Base-by-base conservation (phyloP, 208 protist genomes). In the Trypanosoma lewisi region DNA sequence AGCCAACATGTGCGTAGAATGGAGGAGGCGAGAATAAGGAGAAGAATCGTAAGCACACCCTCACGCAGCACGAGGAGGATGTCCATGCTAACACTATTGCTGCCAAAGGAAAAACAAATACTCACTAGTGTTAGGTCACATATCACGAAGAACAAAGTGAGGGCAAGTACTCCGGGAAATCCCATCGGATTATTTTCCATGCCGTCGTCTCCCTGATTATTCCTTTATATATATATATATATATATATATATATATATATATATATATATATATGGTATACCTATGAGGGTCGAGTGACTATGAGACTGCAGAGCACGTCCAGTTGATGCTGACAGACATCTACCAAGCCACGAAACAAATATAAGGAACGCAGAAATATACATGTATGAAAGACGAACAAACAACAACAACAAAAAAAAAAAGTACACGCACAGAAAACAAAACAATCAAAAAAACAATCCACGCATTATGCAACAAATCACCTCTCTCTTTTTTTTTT, bases 81-180 rank as follows among this genome's bases (percentile, higher is more conserved):
- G 60, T 83, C 77, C 23, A 65, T 54, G 6, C n/a, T 39, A 49
- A 78, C 44, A 19, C 51, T 55, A 25, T 47, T 56, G n/a, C 41
- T 48, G 1, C 51, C 63, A 23, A 85, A 66, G 8, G 70, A 42
- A 28, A 71, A 44, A 25, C 78, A 68, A 19, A 78, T 42, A 52
- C 71, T 80, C 41, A 83, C 34, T 17, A 85, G 68, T 2, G 71
- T 44, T 2, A 89, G 19, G 55, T 85, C 82, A 27, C 52, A 60
- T 12, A 81, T 9, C 59, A 65, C 47, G 17, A 57, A 62, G 19
- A 78, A 59, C 8, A 62, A 21, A 4, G 54, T 60, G 19, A 67
- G 34, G 6, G 14, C 25, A 50, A 77, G 33, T 34, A 47, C 44
- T 17, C 37, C 42, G 34, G 44, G 55, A 45, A 71, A 71, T 23